Evolutionary conservation across 1,284 basidiomycete species (phyloP), one percentile per base, ranked within the genome.

Genomic region (Puccinia polysora): DNA sequence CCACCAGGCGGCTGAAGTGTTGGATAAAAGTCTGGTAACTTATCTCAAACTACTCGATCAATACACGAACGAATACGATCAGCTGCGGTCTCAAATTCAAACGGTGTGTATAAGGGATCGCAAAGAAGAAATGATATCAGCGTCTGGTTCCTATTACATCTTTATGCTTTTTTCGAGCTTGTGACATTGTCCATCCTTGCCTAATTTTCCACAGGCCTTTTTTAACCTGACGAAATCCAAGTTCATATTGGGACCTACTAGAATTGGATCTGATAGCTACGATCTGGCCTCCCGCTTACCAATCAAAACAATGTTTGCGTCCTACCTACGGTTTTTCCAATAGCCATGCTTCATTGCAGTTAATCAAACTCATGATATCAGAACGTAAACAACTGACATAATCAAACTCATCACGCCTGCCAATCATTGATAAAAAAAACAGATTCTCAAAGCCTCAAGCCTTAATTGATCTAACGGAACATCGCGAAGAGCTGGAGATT

Each of bases 211-310:
- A 25, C n/a, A 70, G 67, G 67, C 56, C 38, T 70, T 70, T 25
- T 59, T 70, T 14, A 36, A 60, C 25, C 67, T 70, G 2, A 20
- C 67, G 2, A 70, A 59, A 45, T 20, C 67, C 0, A 70, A 70
- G 23, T 5, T 60, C 7, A 28, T 49, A 12, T 38, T 70, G 36
- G 67, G 67, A 2, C 45, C 43, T 18, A 28, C 28, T 6, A 10
- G 67, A 25, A 45, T 70, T 18, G 67, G 67, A 2, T 28, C 28
- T 3, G 34, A 70, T 18, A 70, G 67, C 23, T 70, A 70, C 20
- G 56, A 70, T 40, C 30, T 70, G 43, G 60, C 43, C 45, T 40
- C 56, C 5, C 53, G 47, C 5, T 10, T 47, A 12, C 40, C 67
- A 12, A 49, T 40, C 5, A 60, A 52, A 23, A 70, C 53, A 4